Conservation (phyloP, 441 rosid species). For the Eutrema salsugineum region DNA sequence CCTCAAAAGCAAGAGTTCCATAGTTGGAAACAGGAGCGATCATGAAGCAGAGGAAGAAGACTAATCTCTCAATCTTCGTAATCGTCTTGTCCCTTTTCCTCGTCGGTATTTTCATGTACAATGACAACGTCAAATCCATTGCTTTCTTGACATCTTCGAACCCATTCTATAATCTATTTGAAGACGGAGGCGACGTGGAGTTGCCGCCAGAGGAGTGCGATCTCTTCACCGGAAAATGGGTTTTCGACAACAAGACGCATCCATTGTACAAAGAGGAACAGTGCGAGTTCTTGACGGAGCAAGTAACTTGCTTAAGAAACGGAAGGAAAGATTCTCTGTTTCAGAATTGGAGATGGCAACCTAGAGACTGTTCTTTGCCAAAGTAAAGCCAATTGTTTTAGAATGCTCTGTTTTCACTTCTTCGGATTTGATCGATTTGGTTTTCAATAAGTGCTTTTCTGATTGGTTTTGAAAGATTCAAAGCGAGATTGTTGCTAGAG, state of each 20-base stretch:
- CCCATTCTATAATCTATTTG: constrained; percentile 2
- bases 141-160: constrained; percentile 74
- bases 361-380: constrained; percentile 71
- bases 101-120: constrained; percentile 77
- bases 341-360: constrained; percentile 93
- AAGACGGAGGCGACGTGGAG: constrained; percentile 40
- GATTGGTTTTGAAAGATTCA: constrained; percentile 40
- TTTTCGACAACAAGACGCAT: constrained; percentile 54
- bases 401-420: background rate
- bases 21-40: constrained; percentile 31
- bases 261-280: constrained; percentile 77
- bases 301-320: constrained; percentile 81
- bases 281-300: constrained; percentile 76
- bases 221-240: constrained; percentile 81
- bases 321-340: constrained; percentile 75
- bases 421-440: background rate
- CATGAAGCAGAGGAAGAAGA: constrained; percentile 70
- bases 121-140: constrained; percentile 70
- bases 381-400: constrained; percentile 28
- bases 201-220: constrained; percentile 76
- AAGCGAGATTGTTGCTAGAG: constrained; percentile 53
- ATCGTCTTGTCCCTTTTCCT: constrained; percentile 60
- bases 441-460: background rate
- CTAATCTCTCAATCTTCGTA: constrained; percentile 55
- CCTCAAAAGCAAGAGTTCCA: constrained; percentile 41